phyloP scores from a whole-genome alignment of 2,329 filamentous ascomycete genomes.

The Phoma herbarum region DNA sequence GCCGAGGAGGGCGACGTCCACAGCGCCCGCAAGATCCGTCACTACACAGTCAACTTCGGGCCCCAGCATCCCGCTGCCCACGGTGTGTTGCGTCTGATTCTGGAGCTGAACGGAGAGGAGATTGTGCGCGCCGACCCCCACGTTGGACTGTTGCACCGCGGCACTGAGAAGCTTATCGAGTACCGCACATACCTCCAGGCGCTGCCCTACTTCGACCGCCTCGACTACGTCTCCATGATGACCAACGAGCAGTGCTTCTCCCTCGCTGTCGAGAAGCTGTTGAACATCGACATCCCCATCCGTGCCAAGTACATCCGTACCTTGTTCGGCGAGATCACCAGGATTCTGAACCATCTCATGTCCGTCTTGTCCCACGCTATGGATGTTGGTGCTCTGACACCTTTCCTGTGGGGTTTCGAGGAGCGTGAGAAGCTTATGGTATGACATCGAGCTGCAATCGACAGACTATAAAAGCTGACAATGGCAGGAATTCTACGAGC shows the following conservation, averaged over 20 bases:
- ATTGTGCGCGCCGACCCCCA: conserved; percentile 97
- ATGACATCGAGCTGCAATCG: conserved; percentile 29
- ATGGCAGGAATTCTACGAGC: conserved; percentile 95
- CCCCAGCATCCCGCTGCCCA: conserved; percentile 98
- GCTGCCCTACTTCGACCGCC: conserved; percentile 96
- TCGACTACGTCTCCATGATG: conserved; percentile 99
- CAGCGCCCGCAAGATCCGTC: conserved; percentile 83
- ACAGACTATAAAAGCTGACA: conserved; percentile 20
- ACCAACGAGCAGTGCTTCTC: conserved; percentile 99
- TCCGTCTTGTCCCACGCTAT: conserved; percentile 96
- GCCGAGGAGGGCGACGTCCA: conserved; percentile 53
- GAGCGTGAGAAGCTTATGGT: conserved; percentile 99
- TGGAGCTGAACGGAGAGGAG: conserved; percentile 97
- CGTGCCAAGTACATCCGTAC: conserved; percentile 97
- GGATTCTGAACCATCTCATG: conserved; percentile 97
- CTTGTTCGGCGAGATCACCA: conserved; percentile 92
- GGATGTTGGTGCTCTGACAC: conserved; percentile 97
- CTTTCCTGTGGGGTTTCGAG: conserved; percentile 99
- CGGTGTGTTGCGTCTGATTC: conserved; percentile 95
- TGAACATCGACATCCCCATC: conserved; percentile 95
- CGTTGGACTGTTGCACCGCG: conserved; percentile 93
- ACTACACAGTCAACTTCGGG: conserved; percentile 99
- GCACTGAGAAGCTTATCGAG: conserved; percentile 99
- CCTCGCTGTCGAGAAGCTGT: conserved; percentile 94
- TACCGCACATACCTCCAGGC: conserved; percentile 99